These are phyloP conservation scores for Coniosporium apollinis DNA, from an alignment of 495 filamentous ascomycete species.

Conservation along the genomic window DNA sequence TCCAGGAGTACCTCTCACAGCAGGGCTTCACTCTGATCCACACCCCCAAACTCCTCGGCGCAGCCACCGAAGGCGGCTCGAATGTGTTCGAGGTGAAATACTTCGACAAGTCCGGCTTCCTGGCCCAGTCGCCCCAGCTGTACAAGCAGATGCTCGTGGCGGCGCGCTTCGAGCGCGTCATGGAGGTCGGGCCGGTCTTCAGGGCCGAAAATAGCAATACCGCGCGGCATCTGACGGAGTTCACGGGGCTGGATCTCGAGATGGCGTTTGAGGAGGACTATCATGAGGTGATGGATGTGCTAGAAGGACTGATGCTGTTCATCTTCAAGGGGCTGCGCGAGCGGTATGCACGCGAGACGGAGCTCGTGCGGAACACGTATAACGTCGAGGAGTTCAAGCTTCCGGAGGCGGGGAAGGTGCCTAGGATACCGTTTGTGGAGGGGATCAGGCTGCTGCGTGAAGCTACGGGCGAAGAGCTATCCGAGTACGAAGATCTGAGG, in stretches of 20 bases:
- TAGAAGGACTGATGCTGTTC: conserved; percentile 28
- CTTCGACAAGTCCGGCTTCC: conserved; percentile 24
- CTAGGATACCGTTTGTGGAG: conserved; percentile 72
- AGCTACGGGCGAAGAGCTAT: conserved; percentile 54
- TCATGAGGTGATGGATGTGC: conserved; percentile 27
- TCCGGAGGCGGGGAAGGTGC: conserved; percentile 51
- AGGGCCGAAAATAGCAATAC: conserved; percentile 32
- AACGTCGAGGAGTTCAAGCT: conserved; percentile 30
- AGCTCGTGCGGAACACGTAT: conserved; percentile 25
- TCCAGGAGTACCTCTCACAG: conserved; percentile 23
- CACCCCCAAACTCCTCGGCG: conserved; percentile 25
- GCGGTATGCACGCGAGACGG: conserved; percentile 24
- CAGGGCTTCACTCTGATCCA: conserved; percentile 22
- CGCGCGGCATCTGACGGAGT: conserved; percentile 29
- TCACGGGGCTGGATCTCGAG: conserved; percentile 30
- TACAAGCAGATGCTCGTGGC: conserved; percentile 32
- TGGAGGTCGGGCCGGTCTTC: conserved; percentile 29
- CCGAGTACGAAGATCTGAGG: conserved; percentile 61
- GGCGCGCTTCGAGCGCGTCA: conserved; percentile 24
- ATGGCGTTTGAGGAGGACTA: conserved; percentile 31
- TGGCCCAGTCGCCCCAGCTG: conserved; percentile 29
- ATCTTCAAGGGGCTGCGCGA: conserved; percentile 27
- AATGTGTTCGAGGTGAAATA: conserved; percentile 30
- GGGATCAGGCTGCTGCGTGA: conserved; percentile 67
- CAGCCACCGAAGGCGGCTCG: conserved; percentile 26